Evolutionary conservation across 1,284 basidiomycete genomes (phyloP), one percentile per base, ranked within the genome.

Genomic region (Apiotrichum domesticum): DNA sequence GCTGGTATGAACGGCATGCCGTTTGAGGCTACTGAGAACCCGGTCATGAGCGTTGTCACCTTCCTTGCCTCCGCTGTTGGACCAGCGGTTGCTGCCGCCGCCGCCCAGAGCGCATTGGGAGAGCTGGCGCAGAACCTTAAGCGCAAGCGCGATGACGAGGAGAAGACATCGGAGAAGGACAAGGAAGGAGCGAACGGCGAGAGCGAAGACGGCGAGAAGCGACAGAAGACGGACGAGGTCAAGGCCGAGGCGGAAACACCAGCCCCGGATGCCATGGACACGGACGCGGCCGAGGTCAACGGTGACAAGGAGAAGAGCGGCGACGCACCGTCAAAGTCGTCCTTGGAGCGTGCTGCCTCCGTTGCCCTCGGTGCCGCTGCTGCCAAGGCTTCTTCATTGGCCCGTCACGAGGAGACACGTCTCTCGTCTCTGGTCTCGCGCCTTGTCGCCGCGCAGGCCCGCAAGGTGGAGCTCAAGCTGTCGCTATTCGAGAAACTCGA

Each of bases 1-100:
- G 71, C 73, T 6, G 73, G 74, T 9, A 54, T 75, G 40, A 76
- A 76, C 46, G 75, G 87, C 7, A 80, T 95, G 57, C 95, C 95
- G 0, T 96, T 98, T 71, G 88, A 93, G 63, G 88, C 93, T 70
- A 85, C 89, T 1, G 96, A 98, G 70, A 98, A 98, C 73, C 95
- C 95, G 0, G 92, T 98, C 37, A 93, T 98, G 92, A 93, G 89
- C 74, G 94, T 98, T 32, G 93, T 98, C 11, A 90, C 95, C 1
- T 98, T 98, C 79, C 80, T 99, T 47, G 93, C 95, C 13, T 88
- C 88, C 14, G 91, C 95, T 1, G 89, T 98, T 6, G 87, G 85
- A 14, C 92, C 93, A 0, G 87, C 87, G 1, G 88, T 97, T 4
- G 95, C 94, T 1, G 88, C 91, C 0, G 92, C 94, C 56, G 94